Base-by-base conservation (phyloP, 192 early-diverging fungal species). In the Backusella morwellensis region DNA sequence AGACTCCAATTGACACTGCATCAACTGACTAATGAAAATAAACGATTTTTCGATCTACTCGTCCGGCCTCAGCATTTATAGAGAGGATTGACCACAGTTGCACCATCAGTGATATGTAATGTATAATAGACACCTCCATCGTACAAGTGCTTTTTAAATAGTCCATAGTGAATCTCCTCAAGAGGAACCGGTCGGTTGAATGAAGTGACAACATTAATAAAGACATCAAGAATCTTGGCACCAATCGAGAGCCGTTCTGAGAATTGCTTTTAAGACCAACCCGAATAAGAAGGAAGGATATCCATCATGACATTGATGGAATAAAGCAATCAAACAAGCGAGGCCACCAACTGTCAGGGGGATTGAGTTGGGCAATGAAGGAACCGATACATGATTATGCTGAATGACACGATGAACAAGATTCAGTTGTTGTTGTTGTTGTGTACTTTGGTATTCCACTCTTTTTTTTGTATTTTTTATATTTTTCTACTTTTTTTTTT, bases 61-160 rank as follows among this genome's bases (percentile, higher is more conserved):
- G 1, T 35, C 23, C 21, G 56, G 70, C 44, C 81, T 84, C 69
- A 34, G 72, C 69, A 50, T 54, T 83, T 47, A 68, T 84, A 70
- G 3, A 75, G 77, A 81, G 47, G 78, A 77, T 70, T 77, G 54
- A 17, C 83, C 76, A 66, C 76, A 6, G 7, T 85, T 6, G 83
- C 80, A 9, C 83, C 86, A 9, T 76, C 69, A 5, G 82, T 79
- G 26, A 89, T 83, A 19, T 86, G 86, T 11, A 80, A 72, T n/a
- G 82, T 73, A 15, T 87, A 81, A 34, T 87, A 83, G 38, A 80
- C 82, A 32, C 83, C 85, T 35, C 86, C 88, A 34, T 89, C 83
- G 35, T 80, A 78, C 35, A 88, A 77, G 81, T 86, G 85, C 69
- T 82, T 80, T 29, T 74, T 77, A 44, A 83, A 34, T 12, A 89